phyloP scores from a whole-genome alignment of 768 basidiomycete species.

The Russula sp. region DNA sequence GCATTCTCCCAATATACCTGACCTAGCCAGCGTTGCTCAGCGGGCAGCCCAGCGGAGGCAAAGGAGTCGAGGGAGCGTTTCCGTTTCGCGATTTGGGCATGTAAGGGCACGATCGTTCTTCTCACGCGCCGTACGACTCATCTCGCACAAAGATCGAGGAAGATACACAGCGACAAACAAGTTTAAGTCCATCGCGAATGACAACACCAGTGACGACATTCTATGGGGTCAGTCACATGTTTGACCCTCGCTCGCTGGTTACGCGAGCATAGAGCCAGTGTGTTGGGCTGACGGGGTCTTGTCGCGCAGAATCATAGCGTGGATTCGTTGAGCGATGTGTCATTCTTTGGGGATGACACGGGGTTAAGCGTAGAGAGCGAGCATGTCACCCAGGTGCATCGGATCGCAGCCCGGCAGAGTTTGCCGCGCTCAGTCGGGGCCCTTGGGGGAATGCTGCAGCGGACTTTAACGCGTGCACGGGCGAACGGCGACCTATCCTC shows the following conservation, averaged over 20 bases:
- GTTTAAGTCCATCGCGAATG: constrained; percentile 24
- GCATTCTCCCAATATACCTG: constrained; percentile 12
- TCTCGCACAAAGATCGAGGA: constrained; percentile 17
- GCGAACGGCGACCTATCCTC: constrained; percentile 13
- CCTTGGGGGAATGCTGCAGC: constrained; percentile 21
- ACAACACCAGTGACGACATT: constrained; percentile 32
- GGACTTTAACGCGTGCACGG: constrained; percentile 26
- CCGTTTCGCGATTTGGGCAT: constrained; percentile 60
- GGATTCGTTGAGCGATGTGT: constrained; percentile 35
- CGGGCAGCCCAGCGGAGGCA: constrained; percentile 31
- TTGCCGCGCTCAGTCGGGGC: constrained; percentile 24
- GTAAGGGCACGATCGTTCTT: constrained; percentile 37
- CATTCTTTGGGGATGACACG: constrained; percentile 18
- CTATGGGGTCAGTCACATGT: constrained; percentile 35
- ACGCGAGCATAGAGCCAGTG: constrained; percentile 1
- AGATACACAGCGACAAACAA: constrained; percentile 13
- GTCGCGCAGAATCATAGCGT: constrained; percentile 28
- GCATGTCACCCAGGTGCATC: constrained; percentile 30
- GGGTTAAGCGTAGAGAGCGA: constrained; percentile 18
- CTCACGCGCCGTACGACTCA: not conserved
- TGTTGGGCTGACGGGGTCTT: constrained; percentile 13
- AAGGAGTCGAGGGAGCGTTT: constrained; percentile 50
- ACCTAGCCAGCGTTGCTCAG: constrained; percentile 19
- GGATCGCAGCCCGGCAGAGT: constrained; percentile 28
- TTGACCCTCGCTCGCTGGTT: not conserved